phyloP scores from a whole-genome alignment of 176 grass and related monocot genomes.

The Paspalum notatum region DNA sequence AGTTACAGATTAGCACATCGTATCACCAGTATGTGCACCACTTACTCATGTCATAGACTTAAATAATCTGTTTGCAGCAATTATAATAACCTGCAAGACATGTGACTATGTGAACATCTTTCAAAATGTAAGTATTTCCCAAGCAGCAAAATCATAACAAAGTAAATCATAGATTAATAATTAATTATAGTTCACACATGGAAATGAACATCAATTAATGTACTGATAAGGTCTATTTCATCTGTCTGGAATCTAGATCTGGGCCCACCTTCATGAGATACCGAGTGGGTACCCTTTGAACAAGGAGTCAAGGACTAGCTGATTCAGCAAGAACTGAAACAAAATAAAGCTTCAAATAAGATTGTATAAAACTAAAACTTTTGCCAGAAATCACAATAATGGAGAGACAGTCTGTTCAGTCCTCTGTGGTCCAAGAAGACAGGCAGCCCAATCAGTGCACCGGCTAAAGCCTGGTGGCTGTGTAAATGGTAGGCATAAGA shows the following conservation, averaged over 20 bases:
- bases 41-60: constrained; percentile 16
- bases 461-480: constrained; percentile 27
- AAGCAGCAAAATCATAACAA: constrained; percentile 31
- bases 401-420: constrained; percentile 51
- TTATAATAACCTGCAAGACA: constrained; percentile 28
- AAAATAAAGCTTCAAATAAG: constrained; percentile 49
- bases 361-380: constrained; percentile 45
- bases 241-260: constrained; percentile 42
- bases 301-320: background rate
- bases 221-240: constrained; percentile 35
- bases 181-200: constrained; percentile 25
- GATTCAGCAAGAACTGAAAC: constrained; percentile 39
- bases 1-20: constrained; percentile 39
- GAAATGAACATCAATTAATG: constrained; percentile 40
- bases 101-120: constrained; percentile 30
- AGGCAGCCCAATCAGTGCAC: constrained; percentile 49
- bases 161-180: constrained; percentile 29
- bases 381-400: constrained; percentile 63
- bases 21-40: constrained; percentile 20
- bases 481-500: constrained; percentile 48
- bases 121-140: constrained; percentile 16
- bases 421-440: constrained; percentile 47
- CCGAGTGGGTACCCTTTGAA: constrained; percentile 28
- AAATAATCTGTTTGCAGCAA: background rate
- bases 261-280: constrained; percentile 39